Evolutionary conservation across 495 filamentous ascomycete species (phyloP).

Genomic region (Aspergillus steynii): DNA sequence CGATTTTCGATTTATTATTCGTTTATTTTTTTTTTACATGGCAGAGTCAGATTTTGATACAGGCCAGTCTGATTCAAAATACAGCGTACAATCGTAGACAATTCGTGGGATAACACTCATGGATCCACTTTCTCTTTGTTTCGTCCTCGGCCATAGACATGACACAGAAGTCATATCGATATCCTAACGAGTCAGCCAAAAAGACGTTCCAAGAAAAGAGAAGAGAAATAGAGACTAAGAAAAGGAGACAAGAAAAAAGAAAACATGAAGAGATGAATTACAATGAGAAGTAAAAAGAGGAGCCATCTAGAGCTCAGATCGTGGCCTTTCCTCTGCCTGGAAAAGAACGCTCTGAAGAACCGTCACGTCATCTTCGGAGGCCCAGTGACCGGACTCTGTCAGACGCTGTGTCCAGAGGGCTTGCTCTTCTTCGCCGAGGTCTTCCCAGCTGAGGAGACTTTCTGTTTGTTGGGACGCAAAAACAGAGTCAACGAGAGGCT

Average conservation of each 20-base stretch:
- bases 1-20: not conserved
- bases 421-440: constrained; percentile 58
- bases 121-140: not conserved
- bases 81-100: constrained; percentile 10
- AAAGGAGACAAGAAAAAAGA: constrained; percentile 25
- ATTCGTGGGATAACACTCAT: constrained; percentile 3
- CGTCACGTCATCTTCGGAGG: constrained; percentile 66
- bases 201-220: not conserved
- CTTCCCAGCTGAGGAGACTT: constrained; percentile 61
- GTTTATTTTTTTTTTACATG: not conserved
- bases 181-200: not conserved
- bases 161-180: not conserved
- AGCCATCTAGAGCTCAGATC: not conserved
- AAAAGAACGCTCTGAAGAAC: constrained; percentile 77
- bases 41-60: not conserved
- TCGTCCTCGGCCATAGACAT: not conserved
- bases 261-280: not conserved
- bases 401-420: constrained; percentile 68
- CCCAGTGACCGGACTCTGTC: constrained; percentile 70
- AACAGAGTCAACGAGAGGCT: not conserved
- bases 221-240: constrained; percentile 4
- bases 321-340: constrained; percentile 47
- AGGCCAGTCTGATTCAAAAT: not conserved
- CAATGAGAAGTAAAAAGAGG: not conserved
- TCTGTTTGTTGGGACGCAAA: not conserved